A percentile compares a stretch with the other conserved stretches of the same genome.
phyloP scores from a whole-genome alignment of 805 yeast genomes.

The Sungouiozyma ichnusensis region DNA sequence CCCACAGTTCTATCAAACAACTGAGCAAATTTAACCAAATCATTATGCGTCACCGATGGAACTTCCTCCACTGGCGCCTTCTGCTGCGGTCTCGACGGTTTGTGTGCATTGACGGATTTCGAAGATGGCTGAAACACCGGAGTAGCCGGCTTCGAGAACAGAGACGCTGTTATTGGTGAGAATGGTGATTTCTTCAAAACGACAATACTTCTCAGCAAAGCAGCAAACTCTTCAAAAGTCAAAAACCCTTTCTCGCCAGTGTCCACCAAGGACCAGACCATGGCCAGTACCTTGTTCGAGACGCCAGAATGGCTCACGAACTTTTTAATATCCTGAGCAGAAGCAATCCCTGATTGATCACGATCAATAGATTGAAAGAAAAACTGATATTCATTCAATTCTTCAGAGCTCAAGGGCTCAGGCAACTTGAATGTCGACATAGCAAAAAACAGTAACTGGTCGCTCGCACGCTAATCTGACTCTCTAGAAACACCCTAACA shows the following conservation, averaged over 20 bases:
- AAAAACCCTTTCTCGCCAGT: conserved; percentile 71
- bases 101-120: neutral
- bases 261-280: conserved; percentile 89
- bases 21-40: conserved; percentile 51
- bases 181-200: conserved; percentile 61
- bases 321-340: conserved; percentile 77
- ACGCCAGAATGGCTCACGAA: conserved; percentile 79
- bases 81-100: conserved; percentile 21
- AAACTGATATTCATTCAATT: conserved; percentile 60
- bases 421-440: conserved; percentile 11
- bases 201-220: conserved; percentile 81
- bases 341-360: conserved; percentile 64
- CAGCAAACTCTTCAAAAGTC: conserved; percentile 67
- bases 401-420: conserved; percentile 53
- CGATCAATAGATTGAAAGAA: conserved; percentile 72
- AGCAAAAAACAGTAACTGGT: neutral
- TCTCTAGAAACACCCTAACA: too few relatives aligned
- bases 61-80: neutral
- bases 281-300: conserved; percentile 66
- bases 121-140: neutral
- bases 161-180: conserved; percentile 37
- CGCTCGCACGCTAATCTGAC: too few relatives aligned
- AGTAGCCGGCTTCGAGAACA: conserved; percentile 19
- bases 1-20: conserved; percentile 55
- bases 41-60: conserved; percentile 46